These are phyloP conservation scores for Mycena capillaripes DNA, from an alignment of 768 basidiomycete species.

Conservation along the genomic window DNA sequence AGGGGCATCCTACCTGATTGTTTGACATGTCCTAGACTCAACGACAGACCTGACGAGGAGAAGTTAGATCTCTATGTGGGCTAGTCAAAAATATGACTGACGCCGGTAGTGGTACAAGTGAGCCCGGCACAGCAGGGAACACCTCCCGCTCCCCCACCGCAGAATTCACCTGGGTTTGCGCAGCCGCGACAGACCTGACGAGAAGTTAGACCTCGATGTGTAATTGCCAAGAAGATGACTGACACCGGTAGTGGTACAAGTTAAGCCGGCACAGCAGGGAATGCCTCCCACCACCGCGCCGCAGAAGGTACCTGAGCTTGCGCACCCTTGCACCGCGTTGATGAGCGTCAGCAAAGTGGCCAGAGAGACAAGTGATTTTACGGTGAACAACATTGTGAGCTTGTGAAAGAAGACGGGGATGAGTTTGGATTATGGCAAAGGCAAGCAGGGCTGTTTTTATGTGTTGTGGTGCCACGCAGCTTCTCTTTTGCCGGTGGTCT, in stretches of 20 bases:
- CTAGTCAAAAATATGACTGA: neutral
- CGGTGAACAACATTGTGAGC: neutral
- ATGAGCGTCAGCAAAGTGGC: slow-evolving; percentile 7
- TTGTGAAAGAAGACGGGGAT: neutral
- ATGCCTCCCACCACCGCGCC: neutral
- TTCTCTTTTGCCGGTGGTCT: neutral
- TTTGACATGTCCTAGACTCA: no score
- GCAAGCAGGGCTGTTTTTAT: neutral
- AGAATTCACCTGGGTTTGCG: neutral
- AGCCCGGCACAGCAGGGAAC: slow-evolving; percentile 7
- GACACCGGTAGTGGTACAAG: neutral
- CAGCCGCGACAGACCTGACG: neutral
- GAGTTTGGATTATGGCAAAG: neutral
- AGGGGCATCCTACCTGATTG: no score
- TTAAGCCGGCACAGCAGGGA: neutral
- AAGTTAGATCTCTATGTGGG: no score
- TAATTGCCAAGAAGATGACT: neutral
- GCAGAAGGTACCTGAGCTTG: neutral
- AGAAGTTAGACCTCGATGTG: neutral
- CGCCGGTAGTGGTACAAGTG: neutral
- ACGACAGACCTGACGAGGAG: no score
- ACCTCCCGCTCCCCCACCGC: neutral
- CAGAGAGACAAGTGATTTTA: neutral
- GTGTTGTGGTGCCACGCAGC: neutral
- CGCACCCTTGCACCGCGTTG: slow-evolving; percentile 5